Evolutionary conservation across 306 rosid species (phyloP).

Genomic region (Prunus campanulata): DNA sequence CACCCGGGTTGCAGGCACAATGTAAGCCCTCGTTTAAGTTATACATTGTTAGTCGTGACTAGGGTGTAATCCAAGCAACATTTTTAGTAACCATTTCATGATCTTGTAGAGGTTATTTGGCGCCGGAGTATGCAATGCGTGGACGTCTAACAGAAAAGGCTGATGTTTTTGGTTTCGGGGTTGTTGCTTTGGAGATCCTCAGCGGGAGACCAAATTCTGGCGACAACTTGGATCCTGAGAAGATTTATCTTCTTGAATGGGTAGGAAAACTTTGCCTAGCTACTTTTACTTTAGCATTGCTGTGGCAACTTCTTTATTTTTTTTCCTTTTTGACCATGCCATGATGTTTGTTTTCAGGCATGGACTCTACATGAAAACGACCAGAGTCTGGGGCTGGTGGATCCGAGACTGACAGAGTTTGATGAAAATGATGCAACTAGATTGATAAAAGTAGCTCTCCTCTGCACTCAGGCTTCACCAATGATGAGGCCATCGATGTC

Average conservation of each 20-base stretch:
- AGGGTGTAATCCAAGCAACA: neutral
- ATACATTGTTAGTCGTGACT: neutral
- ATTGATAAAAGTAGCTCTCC: conserved; percentile 19
- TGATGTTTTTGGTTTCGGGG: conserved; percentile 23
- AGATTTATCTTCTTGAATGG: conserved; percentile 28
- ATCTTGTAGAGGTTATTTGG: conserved; percentile 29
- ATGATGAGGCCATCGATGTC: conserved; percentile 27
- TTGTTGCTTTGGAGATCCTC: conserved; percentile 21
- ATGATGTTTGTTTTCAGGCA: conserved; percentile 7
- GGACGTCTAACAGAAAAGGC: conserved; percentile 25
- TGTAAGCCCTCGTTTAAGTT: conserved; percentile 8
- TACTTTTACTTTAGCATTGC: neutral
- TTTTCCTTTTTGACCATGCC: neutral
- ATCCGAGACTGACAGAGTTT: conserved; percentile 9
- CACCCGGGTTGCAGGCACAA: conserved; percentile 38
- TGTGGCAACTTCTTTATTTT: no score
- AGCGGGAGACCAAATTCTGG: conserved; percentile 23
- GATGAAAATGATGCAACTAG: conserved; percentile 14
- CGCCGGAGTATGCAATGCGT: conserved; percentile 30
- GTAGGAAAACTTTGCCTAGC: neutral
- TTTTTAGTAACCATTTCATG: neutral
- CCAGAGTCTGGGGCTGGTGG: conserved; percentile 15
- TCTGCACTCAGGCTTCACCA: conserved; percentile 28
- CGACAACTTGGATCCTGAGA: neutral
- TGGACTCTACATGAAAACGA: conserved; percentile 22